Evolutionary conservation across 1,139 yeast genomes (phyloP).

Genomic region (Pichia sp.): DNA sequence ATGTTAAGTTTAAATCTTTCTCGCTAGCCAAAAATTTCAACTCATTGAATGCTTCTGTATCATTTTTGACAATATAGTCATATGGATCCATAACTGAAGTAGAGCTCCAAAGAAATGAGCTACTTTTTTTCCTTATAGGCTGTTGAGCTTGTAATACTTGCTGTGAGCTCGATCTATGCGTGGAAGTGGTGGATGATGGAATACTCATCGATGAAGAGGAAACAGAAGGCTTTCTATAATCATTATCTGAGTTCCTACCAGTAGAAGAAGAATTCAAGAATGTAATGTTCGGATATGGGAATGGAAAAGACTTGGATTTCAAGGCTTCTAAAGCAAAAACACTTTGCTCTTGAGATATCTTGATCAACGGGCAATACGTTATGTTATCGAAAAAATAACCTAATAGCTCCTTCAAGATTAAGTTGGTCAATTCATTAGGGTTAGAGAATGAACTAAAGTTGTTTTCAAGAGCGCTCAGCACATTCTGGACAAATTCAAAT

Average conservation of each 20-base stretch:
- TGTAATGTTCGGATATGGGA: constrained; percentile 29
- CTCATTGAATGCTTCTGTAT: constrained; percentile 18
- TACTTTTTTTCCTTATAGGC: constrained; percentile 24
- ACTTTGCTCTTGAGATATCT: constrained; percentile 25
- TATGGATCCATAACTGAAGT: constrained; percentile 33
- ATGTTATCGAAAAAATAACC: constrained; percentile 62
- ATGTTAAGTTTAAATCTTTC: constrained; percentile 14
- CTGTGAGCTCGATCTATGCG: constrained; percentile 7
- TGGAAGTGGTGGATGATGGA: constrained; percentile 3
- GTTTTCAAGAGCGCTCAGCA: constrained; percentile 41
- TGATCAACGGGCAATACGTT: constrained; percentile 49
- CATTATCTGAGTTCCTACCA: not conserved
- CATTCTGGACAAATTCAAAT: constrained; percentile 51
- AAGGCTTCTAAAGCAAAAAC: constrained; percentile 21
- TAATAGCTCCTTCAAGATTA: constrained; percentile 35
- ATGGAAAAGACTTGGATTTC: constrained; percentile 1
- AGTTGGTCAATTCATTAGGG: constrained; percentile 15
- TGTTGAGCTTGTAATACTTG: constrained; percentile 10
- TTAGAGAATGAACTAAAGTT: constrained; percentile 10
- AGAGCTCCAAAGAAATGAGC: constrained; percentile 28
- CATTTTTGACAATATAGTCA: constrained; percentile 27
- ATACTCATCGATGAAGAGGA: constrained; percentile 1
- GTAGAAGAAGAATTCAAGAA: constrained; percentile 13
- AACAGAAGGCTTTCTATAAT: not conserved
- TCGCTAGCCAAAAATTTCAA: constrained; percentile 21